A percentile compares a stretch with the other conserved stretches of the same genome.
Evolutionary conservation across 306 rosid species (phyloP).

Genomic region (Arachis hypogaea): DNA sequence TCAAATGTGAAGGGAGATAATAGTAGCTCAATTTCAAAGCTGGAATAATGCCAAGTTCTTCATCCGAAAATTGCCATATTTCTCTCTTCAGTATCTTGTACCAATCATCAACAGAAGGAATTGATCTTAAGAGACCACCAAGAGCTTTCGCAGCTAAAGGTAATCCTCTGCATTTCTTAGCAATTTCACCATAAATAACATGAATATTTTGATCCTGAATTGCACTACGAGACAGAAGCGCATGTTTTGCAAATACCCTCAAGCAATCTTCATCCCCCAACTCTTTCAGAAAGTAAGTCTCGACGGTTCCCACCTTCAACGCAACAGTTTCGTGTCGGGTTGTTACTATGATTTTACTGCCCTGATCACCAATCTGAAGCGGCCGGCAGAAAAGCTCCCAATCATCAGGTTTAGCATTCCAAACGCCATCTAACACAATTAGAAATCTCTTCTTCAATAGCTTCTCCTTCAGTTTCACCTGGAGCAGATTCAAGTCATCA

Average conservation of each 20-base stretch:
- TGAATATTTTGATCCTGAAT: background rate
- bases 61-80: slow-evolving; percentile 22
- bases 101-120: slow-evolving; percentile 19
- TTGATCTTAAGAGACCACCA: slow-evolving; percentile 3
- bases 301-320: background rate
- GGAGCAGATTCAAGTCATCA: slow-evolving; percentile 27
- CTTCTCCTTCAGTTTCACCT: slow-evolving; percentile 28
- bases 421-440: slow-evolving; percentile 32
- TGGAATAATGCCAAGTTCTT: slow-evolving; percentile 10
- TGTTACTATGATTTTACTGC: slow-evolving; percentile 23
- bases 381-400: slow-evolving; percentile 26
- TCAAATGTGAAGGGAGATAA: slow-evolving; percentile 29
- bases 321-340: slow-evolving; percentile 20
- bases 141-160: slow-evolving; percentile 27
- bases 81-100: background rate
- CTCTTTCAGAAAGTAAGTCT: background rate
- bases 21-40: slow-evolving; percentile 32
- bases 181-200: background rate
- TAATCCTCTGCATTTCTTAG: slow-evolving; percentile 27
- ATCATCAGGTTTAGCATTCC: slow-evolving; percentile 8
- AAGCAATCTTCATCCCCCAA: background rate
- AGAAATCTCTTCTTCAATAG: slow-evolving; percentile 21
- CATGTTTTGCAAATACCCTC: slow-evolving; percentile 16
- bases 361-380: slow-evolving; percentile 6
- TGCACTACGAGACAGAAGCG: background rate